phyloP scores from a whole-genome alignment of 139 green algal genomes.

The Chlamydomonas sphaeroides region DNA sequence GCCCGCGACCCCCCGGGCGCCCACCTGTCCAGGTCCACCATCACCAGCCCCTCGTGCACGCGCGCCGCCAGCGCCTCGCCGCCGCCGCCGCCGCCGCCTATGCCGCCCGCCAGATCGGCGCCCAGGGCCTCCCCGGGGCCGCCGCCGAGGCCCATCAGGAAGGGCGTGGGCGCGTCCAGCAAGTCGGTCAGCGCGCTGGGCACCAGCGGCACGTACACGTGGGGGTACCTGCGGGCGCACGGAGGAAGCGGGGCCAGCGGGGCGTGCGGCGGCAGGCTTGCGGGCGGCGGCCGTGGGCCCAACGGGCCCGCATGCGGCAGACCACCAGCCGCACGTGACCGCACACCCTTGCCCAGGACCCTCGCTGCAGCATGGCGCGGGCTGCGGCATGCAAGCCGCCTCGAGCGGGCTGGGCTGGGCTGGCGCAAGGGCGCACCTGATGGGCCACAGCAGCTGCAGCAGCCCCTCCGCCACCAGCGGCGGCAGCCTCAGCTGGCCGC shows the following conservation, averaged over 20 bases:
- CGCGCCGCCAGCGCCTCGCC: constrained; percentile 1
- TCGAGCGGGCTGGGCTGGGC: too few species aligned
- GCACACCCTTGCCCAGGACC: too few species aligned
- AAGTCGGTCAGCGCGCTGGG: constrained; percentile 55
- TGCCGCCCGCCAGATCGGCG: not conserved
- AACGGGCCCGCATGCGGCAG: too few species aligned
- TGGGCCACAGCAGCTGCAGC: constrained; percentile 60
- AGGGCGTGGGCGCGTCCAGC: constrained; percentile 68
- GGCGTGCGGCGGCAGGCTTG: too few species aligned
- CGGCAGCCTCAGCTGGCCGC: constrained; percentile 46
- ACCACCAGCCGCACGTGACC: too few species aligned
- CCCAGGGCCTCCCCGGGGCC: not conserved
- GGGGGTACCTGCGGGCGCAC: constrained; percentile 40
- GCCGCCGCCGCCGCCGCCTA: not conserved
- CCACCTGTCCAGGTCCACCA: constrained; percentile 62
- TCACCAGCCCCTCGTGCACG: constrained; percentile 47
- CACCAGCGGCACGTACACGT: constrained; percentile 70
- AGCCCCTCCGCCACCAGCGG: constrained; percentile 50
- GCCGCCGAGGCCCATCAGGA: constrained; percentile 64
- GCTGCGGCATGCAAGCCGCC: too few species aligned
- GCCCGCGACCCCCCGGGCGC: too few species aligned
- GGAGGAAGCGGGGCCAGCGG: not conserved
- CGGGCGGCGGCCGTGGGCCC: too few species aligned
- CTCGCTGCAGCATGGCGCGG: too few species aligned
- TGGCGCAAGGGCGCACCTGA: constrained; percentile 27